Conservation (phyloP, 257 asterid species). For the Hygrophila difformis region DNA sequence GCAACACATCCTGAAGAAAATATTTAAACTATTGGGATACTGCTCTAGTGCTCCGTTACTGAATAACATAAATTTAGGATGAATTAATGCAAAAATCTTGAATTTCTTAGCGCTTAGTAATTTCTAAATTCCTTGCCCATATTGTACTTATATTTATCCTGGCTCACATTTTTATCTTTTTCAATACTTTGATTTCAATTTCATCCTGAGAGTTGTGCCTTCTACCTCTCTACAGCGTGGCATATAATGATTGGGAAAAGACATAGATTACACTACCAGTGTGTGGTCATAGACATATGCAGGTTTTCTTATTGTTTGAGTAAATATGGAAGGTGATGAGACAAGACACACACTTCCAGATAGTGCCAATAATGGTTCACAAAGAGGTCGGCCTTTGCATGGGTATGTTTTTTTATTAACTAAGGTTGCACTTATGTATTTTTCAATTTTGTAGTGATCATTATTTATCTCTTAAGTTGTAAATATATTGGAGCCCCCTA, state of each 20-base stretch:
- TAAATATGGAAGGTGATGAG: slow-evolving; percentile 72
- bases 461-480: not conserved
- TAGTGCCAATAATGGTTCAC: slow-evolving; percentile 36
- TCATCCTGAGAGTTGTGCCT: slow-evolving; percentile 27
- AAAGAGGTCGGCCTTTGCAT: slow-evolving; percentile 47
- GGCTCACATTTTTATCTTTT: too few relatives aligned
- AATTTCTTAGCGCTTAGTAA: too few relatives aligned
- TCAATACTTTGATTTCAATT: slow-evolving; percentile 13
- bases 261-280: slow-evolving; percentile 42
- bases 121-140: too few relatives aligned
- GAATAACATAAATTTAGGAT: not conserved
- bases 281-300: slow-evolving; percentile 39
- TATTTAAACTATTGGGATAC: too few relatives aligned
- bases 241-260: slow-evolving; percentile 62
- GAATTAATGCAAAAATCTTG: not conserved
- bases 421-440: slow-evolving; percentile 3
- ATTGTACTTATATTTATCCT: too few relatives aligned
- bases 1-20: too few relatives aligned
- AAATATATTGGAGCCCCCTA: not conserved
- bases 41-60: not conserved
- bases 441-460: not conserved
- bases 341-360: slow-evolving; percentile 35
- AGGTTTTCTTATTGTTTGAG: slow-evolving; percentile 27
- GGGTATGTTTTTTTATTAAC: slow-evolving; percentile 40
- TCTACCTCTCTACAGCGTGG: slow-evolving; percentile 31